phyloP scores from a whole-genome alignment of 139 green algal species.

The Chlorella sp. region DNA sequence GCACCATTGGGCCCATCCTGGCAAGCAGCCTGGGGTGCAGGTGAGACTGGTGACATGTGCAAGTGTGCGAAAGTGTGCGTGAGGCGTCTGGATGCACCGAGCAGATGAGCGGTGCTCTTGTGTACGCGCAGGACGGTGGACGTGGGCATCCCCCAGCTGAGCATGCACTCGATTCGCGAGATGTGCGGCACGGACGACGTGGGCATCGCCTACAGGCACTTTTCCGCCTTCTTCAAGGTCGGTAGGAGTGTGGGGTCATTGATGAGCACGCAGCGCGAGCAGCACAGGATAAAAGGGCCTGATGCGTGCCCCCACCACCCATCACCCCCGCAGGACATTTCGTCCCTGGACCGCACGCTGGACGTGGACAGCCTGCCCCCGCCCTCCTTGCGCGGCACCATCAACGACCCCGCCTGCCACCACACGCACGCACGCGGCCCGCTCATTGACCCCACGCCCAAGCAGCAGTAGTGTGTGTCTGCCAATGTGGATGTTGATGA shows the following conservation, averaged over 20 bases:
- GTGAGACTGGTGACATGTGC: too few relatives aligned
- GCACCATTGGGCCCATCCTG: conserved; percentile 96
- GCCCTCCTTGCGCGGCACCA: conserved; percentile 50
- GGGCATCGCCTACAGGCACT: conserved; percentile 55
- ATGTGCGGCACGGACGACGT: conserved; percentile 70
- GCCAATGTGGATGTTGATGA: too few relatives aligned
- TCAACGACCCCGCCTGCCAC: conserved; percentile 11
- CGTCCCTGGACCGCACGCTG: conserved; percentile 45
- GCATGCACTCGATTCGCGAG: conserved; percentile 85
- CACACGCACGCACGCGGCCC: not conserved
- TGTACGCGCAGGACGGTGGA: conserved; percentile 76
- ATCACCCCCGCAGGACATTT: conserved; percentile 27
- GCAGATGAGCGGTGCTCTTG: too few relatives aligned
- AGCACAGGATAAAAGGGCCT: too few relatives aligned
- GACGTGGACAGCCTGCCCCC: conserved; percentile 60
- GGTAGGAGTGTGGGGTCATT: too few relatives aligned
- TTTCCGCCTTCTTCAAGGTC: conserved; percentile 67
- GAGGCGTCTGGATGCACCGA: not conserved
- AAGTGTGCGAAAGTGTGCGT: not conserved
- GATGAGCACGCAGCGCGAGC: too few relatives aligned
- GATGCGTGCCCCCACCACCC: not conserved
- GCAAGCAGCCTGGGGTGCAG: conserved; percentile 43
- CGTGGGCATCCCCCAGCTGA: conserved; percentile 65
- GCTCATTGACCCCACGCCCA: not conserved
- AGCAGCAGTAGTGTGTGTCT: too few relatives aligned